Evolutionary conservation across 192 early-diverging fungal genomes (phyloP).

Genomic region (Martensiomyces pterosporus): DNA sequence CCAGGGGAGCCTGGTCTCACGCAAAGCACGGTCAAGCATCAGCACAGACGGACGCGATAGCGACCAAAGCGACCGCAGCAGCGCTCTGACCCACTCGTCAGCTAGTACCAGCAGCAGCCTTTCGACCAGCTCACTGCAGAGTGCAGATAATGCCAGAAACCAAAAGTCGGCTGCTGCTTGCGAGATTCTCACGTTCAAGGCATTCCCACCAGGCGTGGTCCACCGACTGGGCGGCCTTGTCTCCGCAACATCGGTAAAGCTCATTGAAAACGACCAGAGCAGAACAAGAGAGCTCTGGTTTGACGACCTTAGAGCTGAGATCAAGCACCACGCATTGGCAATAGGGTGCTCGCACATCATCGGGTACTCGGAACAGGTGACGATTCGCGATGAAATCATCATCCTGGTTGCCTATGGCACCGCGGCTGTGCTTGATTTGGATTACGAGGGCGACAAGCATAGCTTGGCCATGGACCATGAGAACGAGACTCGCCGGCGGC

Average conservation of each 20-base stretch:
- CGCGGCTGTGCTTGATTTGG: conserved; percentile 61
- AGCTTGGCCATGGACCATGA: conserved; percentile 17
- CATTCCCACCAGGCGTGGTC: conserved; percentile 52
- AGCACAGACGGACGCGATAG: background rate
- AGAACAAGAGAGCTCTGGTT: conserved; percentile 60
- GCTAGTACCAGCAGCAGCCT: conserved; percentile 15
- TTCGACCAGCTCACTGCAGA: conserved; percentile 18
- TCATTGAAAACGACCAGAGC: conserved; percentile 41
- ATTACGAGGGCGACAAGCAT: conserved; percentile 3
- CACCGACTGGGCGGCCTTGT: conserved; percentile 58
- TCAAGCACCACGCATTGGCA: conserved; percentile 66
- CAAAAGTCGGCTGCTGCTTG: conserved; percentile 12
- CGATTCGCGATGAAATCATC: conserved; percentile 64
- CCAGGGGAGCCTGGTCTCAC: conserved; percentile 7
- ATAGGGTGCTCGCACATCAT: conserved; percentile 68
- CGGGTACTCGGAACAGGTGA: conserved; percentile 66
- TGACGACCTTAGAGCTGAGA: conserved; percentile 73
- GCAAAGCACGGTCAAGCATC: background rate
- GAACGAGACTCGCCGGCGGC: too few relatives aligned
- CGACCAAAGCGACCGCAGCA: conserved; percentile 2
- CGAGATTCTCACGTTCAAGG: conserved; percentile 49
- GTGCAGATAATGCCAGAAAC: conserved; percentile 17
- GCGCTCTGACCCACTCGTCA: conserved; percentile 7
- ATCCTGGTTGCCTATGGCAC: conserved; percentile 69
- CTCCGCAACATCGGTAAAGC: conserved; percentile 59